Evolutionary conservation across 192 early-diverging fungal species (phyloP).

Genomic region (Coemansia sp.): DNA sequence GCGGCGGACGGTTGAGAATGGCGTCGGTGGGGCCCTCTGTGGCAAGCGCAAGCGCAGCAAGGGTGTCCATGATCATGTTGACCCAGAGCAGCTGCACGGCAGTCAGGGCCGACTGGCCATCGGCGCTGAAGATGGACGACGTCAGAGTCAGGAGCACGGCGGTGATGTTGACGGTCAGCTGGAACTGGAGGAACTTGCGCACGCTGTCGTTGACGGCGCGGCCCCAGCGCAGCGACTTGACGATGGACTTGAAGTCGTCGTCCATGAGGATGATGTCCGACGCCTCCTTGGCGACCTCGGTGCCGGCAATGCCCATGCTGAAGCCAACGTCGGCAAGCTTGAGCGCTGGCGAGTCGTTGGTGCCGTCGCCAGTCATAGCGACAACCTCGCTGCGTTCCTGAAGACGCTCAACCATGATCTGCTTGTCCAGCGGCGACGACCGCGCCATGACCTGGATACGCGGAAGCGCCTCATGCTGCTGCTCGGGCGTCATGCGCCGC

Average conservation of each 20-base stretch:
- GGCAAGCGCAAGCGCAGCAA: slow-evolving; percentile 89
- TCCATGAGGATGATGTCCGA: slow-evolving; percentile 86
- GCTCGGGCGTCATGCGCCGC: slow-evolving; percentile 63
- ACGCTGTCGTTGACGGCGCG: slow-evolving; percentile 80
- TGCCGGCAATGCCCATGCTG: slow-evolving; percentile 90
- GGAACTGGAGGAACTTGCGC: slow-evolving; percentile 86
- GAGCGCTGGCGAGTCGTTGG: slow-evolving; percentile 85
- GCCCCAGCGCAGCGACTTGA: slow-evolving; percentile 80
- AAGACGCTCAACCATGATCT: slow-evolving; percentile 76
- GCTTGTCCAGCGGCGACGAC: slow-evolving; percentile 87
- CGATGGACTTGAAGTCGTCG: slow-evolving; percentile 83
- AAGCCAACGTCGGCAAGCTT: slow-evolving; percentile 91
- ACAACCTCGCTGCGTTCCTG: slow-evolving; percentile 70
- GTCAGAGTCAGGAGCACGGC: slow-evolving; percentile 73
- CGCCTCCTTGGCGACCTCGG: slow-evolving; percentile 82
- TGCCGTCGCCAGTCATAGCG: slow-evolving; percentile 84
- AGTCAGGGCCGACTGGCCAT: slow-evolving; percentile 73
- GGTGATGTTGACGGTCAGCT: slow-evolving; percentile 80
- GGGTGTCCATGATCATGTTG: slow-evolving; percentile 94
- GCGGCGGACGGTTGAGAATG: slow-evolving; percentile 77
- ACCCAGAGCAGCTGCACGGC: slow-evolving; percentile 94
- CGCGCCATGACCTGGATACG: slow-evolving; percentile 85
- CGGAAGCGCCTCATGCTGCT: slow-evolving; percentile 65
- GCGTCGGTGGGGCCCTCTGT: slow-evolving; percentile 87
- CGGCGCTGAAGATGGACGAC: slow-evolving; percentile 64